Percentiles rank a stretch among this genome's conserved stretches.
These are phyloP conservation scores for Lentinula edodes DNA, from an alignment of 768 basidiomycete species.

Conservation along the genomic window DNA sequence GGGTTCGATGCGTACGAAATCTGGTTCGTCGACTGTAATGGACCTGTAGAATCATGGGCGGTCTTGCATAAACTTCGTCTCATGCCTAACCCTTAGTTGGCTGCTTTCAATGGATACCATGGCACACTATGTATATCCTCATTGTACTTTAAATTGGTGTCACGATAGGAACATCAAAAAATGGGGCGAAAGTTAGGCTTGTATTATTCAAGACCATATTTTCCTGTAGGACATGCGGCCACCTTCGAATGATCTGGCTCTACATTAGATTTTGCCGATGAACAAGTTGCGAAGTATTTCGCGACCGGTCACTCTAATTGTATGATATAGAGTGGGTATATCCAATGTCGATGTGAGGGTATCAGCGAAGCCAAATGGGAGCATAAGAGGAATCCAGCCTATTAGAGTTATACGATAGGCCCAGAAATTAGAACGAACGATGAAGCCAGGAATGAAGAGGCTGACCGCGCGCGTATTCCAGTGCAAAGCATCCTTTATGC, in stretches of 20 bases:
- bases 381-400: slow-evolving; percentile 98
- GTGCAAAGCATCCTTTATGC: slow-evolving; percentile 91
- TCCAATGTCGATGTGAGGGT: slow-evolving; percentile 85
- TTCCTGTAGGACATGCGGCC: not conserved
- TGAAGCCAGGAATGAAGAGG: slow-evolving; percentile 7
- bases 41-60: slow-evolving; percentile 54
- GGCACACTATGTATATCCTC: too few relatives aligned
- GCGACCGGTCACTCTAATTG: slow-evolving; percentile 67
- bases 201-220: not conserved
- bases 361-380: slow-evolving; percentile 92
- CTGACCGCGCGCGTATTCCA: slow-evolving; percentile 91
- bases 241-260: not conserved
- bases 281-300: slow-evolving; percentile 82
- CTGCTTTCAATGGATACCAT: too few relatives aligned
- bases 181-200: too few relatives aligned
- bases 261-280: slow-evolving; percentile 73
- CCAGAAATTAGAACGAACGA: not conserved
- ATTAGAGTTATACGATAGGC: not conserved
- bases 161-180: too few relatives aligned
- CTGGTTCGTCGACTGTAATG: slow-evolving; percentile 57
- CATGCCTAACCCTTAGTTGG: too few relatives aligned
- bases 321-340: slow-evolving; percentile 74
- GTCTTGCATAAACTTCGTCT: slow-evolving; percentile 35
- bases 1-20: slow-evolving; percentile 45
- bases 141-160: too few relatives aligned